Base-by-base conservation (phyloP, 805 yeast genomes). In the Lipomyces mesembrius region DNA sequence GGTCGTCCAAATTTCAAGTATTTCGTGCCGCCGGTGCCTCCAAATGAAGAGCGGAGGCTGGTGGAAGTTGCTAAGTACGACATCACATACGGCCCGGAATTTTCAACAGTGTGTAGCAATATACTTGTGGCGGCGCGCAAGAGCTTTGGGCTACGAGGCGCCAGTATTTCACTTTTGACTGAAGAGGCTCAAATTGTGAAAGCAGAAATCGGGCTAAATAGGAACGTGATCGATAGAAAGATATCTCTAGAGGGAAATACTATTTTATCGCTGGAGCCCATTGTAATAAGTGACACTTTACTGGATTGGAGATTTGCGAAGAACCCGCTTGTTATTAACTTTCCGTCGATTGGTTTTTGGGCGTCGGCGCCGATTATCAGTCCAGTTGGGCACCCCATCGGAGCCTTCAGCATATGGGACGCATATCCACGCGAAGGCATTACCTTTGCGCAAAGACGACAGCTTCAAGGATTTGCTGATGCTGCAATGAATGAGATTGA, bases 201-300 rank as follows among this genome's bases (percentile, higher is more conserved):
- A 72, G 80, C 78, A 71, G 84, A 84, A 64, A 78, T 81, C 9
- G 80, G 83, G 6, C 77, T 87, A 46, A 82, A 82, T 4, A 77
- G 83, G 63, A 79, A 76, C n/a, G 85, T 81, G 64, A 81, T 86
- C 60, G 86, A 87, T 12, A 79, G 91, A 61, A 77, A 76, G 25
- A 77, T 86, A 1, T 86, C 92, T 7, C 76, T 90, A 57, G 95
- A 90, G 74, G 86, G 86, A 8, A 94, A 90, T 77, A 81, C 92
- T 0, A 81, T 90, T 1, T 77, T 90, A 46, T 87, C 92, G 0
- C 75, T 79, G 6, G 86, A 81, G 1, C 81, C 82, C 67, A 84
- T 90, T 62, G 78, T 86, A 2, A 71, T 90, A 7, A 74, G 81
- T 4, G 90, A 89, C 75, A 87, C 92, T 2, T 75, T 85, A 4